These are phyloP conservation scores for Periconia sp. DNA, from an alignment of 2,329 filamentous ascomycete genomes.

Conservation along the genomic window DNA sequence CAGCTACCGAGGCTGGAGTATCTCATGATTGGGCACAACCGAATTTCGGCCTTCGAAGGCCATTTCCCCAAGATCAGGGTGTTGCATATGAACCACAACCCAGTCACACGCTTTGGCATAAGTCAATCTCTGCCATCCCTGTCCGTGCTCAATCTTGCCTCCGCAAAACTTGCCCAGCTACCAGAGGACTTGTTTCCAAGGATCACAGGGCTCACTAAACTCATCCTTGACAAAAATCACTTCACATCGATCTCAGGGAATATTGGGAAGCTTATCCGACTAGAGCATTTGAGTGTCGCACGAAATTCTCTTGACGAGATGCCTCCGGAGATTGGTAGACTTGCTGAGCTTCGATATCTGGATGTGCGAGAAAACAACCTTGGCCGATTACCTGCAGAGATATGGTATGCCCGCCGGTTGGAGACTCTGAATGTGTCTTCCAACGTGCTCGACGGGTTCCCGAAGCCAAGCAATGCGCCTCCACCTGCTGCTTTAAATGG, in stretches of 20 bases:
- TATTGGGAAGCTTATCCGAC: slow-evolving; percentile 79
- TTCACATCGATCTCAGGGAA: slow-evolving; percentile 88
- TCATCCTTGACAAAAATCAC: slow-evolving; percentile 93
- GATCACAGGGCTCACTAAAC: slow-evolving; percentile 82
- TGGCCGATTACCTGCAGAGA: slow-evolving; percentile 82
- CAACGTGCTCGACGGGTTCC: slow-evolving; percentile 89
- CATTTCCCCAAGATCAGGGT: slow-evolving; percentile 85
- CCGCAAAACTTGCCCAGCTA: slow-evolving; percentile 87
- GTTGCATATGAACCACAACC: slow-evolving; percentile 91
- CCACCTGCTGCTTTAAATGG: slow-evolving; percentile 58
- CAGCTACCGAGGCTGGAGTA: slow-evolving; percentile 86
- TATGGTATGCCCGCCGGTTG: slow-evolving; percentile 93
- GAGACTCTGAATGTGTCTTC: slow-evolving; percentile 95
- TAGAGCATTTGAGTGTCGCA: slow-evolving; percentile 93
- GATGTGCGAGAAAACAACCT: slow-evolving; percentile 95
- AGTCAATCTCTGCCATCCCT: slow-evolving; percentile 77
- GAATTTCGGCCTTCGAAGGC: slow-evolving; percentile 86
- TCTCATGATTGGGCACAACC: slow-evolving; percentile 89
- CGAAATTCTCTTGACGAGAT: slow-evolving; percentile 87
- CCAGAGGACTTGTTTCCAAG: slow-evolving; percentile 86
- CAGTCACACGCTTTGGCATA: slow-evolving; percentile 91
- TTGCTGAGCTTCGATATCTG: slow-evolving; percentile 82
- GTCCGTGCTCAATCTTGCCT: slow-evolving; percentile 86
- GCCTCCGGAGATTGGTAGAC: slow-evolving; percentile 84
- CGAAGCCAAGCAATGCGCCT: slow-evolving; percentile 77